Percentiles rank a stretch among this genome's conserved stretches.
Conservation (phyloP, 1,284 basidiomycete genomes). For the Ceratobasidium sp. region DNA sequence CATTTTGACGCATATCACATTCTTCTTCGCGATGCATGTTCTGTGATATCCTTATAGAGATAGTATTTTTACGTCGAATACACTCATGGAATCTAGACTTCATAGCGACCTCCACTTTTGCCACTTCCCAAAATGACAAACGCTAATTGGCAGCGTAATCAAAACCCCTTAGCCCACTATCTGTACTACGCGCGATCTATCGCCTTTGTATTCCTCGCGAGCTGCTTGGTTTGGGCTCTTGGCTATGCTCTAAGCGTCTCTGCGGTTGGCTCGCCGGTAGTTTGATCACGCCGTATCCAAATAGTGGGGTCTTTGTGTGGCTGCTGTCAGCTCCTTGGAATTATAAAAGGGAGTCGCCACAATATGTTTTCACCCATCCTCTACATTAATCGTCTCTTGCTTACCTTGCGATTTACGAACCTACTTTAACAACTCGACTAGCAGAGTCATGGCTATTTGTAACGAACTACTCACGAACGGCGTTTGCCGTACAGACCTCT, state of each 20-base stretch:
- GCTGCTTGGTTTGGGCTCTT: conserved; percentile 31
- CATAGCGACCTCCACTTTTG: conserved; percentile 6
- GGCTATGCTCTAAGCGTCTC: neutral
- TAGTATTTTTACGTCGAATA: neutral
- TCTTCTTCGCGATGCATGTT: neutral
- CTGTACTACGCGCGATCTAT: neutral
- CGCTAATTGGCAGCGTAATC: neutral
- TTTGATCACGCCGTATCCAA: neutral
- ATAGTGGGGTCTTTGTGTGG: conserved; percentile 17
- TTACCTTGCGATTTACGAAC: neutral
- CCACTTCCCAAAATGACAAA: neutral
- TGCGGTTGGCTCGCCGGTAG: conserved; percentile 19
- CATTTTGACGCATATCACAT: neutral
- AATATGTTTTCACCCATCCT: neutral
- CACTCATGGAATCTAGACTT: neutral
- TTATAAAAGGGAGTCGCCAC: neutral
- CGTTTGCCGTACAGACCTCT: conserved; percentile 55
- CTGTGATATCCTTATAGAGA: neutral
- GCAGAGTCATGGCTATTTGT: conserved; percentile 25
- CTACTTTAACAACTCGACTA: neutral
- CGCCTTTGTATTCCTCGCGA: neutral
- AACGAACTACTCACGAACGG: conserved; percentile 43
- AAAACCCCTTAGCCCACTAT: neutral
- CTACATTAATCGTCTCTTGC: neutral
- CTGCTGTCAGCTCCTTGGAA: neutral